Percentiles rank a stretch among this genome's conserved stretches.
Evolutionary conservation across 768 basidiomycete species (phyloP).

Genomic region (Cantharellus anzutake): DNA sequence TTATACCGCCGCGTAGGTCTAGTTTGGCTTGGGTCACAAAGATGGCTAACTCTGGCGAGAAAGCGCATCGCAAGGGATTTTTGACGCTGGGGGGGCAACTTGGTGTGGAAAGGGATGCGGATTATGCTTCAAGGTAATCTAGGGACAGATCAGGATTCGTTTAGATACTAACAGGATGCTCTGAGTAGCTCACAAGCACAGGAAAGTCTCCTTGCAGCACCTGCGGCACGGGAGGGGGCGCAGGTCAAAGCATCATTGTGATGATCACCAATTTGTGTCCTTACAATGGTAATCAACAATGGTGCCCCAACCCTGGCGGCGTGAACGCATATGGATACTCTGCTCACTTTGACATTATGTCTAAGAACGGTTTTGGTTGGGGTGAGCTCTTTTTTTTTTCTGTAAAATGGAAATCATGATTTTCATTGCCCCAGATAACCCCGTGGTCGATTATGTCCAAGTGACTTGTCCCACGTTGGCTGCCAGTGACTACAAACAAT

Average conservation of each 20-base stretch:
- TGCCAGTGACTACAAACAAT: conserved; percentile 1
- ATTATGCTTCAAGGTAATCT: neutral
- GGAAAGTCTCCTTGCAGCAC: neutral
- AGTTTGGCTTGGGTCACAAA: neutral
- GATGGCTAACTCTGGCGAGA: neutral
- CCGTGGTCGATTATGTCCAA: conserved; percentile 1
- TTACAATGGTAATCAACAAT: conserved; percentile 1
- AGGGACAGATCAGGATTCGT: neutral
- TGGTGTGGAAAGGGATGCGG: conserved; percentile 2
- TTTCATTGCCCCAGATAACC: neutral
- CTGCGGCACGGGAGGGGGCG: neutral
- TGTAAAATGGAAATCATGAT: neutral
- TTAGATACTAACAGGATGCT: neutral
- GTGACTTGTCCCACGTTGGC: neutral
- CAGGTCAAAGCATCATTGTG: conserved; percentile 1
- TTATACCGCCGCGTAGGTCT: conserved; percentile 1
- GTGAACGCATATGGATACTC: conserved; percentile 1
- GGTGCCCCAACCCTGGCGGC: conserved; percentile 1
- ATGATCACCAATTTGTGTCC: conserved; percentile 1
- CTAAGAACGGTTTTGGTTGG: neutral
- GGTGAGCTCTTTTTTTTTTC: neutral
- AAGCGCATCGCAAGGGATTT: neutral
- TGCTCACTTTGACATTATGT: conserved; percentile 1
- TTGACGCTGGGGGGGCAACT: neutral
- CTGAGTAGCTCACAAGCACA: neutral